A percentile compares a stretch with the other conserved stretches of the same genome.
Conservation (phyloP, 306 rosid genomes). For the Fragaria ananassa region DNA sequence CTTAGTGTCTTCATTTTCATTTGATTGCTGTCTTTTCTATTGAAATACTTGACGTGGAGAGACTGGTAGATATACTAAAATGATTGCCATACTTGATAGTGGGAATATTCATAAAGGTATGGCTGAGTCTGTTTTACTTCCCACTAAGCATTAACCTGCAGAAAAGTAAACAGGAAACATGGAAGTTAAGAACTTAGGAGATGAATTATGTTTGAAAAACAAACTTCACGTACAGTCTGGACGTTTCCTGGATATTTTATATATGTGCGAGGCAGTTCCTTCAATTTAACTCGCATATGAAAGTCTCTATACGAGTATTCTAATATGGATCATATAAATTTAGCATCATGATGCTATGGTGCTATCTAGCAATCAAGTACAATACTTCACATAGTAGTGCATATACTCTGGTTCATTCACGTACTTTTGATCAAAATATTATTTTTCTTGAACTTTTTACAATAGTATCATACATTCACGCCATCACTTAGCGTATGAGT, state of each 20-base stretch:
- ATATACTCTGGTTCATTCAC: background rate
- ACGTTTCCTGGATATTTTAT: background rate
- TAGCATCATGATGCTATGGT: background rate
- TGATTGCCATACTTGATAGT: background rate
- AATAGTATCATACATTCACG: background rate
- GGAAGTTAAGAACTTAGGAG: background rate
- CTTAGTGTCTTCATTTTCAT: background rate
- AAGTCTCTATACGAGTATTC: background rate
- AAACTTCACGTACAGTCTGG: background rate
- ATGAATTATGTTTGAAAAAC: background rate
- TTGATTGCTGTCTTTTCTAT: background rate
- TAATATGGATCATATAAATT: background rate
- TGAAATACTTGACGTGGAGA: conserved; percentile 2
- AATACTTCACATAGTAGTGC: background rate
- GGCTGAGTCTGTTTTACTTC: background rate
- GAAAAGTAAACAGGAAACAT: background rate
- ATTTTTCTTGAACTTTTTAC: background rate
- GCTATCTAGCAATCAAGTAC: background rate
- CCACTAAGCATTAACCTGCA: background rate
- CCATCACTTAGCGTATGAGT: background rate
- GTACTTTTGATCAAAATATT: background rate
- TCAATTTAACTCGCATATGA: background rate
- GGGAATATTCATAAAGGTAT: background rate
- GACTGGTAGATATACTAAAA: background rate
- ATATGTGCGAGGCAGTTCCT: background rate